These are phyloP conservation scores for Spergularia bocconei DNA, from an alignment of 148 eudicot species.

Conservation along the genomic window DNA sequence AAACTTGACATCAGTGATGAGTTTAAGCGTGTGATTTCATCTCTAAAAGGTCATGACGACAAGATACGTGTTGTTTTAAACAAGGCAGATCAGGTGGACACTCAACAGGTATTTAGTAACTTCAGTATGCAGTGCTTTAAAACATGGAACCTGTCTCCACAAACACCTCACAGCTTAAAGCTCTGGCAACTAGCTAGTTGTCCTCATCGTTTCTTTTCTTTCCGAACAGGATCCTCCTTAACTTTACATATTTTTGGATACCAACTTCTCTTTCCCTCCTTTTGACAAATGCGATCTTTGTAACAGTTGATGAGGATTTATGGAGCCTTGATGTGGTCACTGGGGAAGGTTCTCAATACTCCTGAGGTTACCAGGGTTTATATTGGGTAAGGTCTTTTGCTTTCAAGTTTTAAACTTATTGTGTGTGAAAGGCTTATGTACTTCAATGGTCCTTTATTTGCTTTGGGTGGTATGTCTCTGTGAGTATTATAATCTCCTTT, in stretches of 20 bases:
- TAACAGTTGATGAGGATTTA: constrained; percentile 82
- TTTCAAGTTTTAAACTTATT: background rate
- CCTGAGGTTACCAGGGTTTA: constrained; percentile 92
- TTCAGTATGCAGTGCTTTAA: background rate
- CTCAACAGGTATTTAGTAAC: constrained; percentile 61
- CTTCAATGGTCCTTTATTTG: background rate
- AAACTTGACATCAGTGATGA: constrained; percentile 94
- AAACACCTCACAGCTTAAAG: background rate
- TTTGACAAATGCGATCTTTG: constrained; percentile 7
- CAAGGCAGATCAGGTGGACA: constrained; percentile 94
- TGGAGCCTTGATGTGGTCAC: constrained; percentile 98
- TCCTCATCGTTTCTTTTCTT: background rate
- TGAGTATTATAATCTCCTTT: no score
- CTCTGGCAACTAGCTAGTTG: background rate
- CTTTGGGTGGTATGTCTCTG: constrained; percentile 3
- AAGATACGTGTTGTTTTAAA: constrained; percentile 87
- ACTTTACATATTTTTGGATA: no score
- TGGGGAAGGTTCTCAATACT: constrained; percentile 80
- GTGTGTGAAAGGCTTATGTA: background rate
- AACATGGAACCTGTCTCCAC: background rate
- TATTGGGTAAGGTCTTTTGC: constrained; percentile 56
- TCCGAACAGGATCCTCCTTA: no score
- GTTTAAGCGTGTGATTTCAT: constrained; percentile 84
- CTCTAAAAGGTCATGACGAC: constrained; percentile 81
- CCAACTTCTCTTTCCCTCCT: background rate